These are phyloP conservation scores for Ophiostoma triangulosporum DNA, from an alignment of 2,329 filamentous ascomycete species.

Conservation along the genomic window DNA sequence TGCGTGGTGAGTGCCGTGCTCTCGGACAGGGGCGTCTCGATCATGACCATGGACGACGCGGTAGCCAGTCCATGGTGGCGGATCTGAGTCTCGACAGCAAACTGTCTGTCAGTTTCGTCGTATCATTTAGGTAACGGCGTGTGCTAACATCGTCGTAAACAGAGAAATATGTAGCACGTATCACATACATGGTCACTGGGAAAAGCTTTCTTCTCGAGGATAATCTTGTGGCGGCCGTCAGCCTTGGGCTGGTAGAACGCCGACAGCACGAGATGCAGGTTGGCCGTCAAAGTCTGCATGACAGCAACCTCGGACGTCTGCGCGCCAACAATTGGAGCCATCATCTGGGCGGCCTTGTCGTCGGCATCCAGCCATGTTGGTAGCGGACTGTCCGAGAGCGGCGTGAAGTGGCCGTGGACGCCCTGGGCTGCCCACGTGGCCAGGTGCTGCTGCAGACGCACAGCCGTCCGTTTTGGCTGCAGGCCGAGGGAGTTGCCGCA, in stretches of 20 bases:
- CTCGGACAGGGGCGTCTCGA: conserved; percentile 43
- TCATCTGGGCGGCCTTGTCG: conserved; percentile 55
- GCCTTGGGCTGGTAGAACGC: conserved; percentile 64
- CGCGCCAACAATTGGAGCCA: conserved; percentile 64
- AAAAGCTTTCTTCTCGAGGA: conserved; percentile 79
- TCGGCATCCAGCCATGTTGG: conserved; percentile 69
- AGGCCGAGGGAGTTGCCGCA: conserved; percentile 83
- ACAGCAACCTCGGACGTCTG: conserved; percentile 61
- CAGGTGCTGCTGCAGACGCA: conserved; percentile 58
- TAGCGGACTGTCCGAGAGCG: conserved; percentile 53
- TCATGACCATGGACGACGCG: conserved; percentile 56
- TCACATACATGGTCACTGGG: conserved; percentile 57
- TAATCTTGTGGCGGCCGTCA: conserved; percentile 55
- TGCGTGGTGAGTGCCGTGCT: conserved; percentile 52
- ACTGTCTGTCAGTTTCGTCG: conserved; percentile 39
- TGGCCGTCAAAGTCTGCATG: conserved; percentile 78
- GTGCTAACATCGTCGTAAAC: too few relatives aligned
- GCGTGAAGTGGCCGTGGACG: conserved; percentile 70
- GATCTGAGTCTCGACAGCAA: conserved; percentile 74
- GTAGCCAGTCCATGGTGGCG: conserved; percentile 55
- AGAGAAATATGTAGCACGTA: too few relatives aligned
- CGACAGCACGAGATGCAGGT: conserved; percentile 70
- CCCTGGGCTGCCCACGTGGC: conserved; percentile 76
- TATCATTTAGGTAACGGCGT: too few relatives aligned
- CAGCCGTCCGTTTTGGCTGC: conserved; percentile 57